These are phyloP conservation scores for Cryptococcus sp. DNA, from an alignment of 1,284 basidiomycete species.

Conservation along the genomic window DNA sequence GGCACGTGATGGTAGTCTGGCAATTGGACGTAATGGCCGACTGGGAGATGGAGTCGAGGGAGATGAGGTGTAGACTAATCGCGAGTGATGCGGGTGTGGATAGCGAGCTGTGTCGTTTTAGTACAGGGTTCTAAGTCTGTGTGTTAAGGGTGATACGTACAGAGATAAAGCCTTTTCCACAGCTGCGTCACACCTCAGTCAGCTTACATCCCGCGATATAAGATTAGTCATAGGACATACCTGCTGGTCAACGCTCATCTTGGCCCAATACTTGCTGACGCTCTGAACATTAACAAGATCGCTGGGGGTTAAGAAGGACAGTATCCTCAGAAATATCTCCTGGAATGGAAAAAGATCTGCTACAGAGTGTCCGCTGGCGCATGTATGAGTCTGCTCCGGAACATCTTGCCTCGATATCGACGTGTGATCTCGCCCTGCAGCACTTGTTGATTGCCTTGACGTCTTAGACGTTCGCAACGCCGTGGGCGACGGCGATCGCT, in stretches of 20 bases:
- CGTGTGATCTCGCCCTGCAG: too few relatives aligned
- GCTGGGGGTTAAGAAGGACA: conserved; percentile 39
- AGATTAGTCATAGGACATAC: conserved; percentile 23
- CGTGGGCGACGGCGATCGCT: conserved; percentile 9
- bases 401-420: neutral
- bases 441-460: neutral
- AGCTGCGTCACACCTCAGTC: conserved; percentile 26
- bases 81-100: conserved; percentile 49
- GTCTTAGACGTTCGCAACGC: neutral
- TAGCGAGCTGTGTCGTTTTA: conserved; percentile 32
- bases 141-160: conserved; percentile 19
- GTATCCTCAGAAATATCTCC: conserved; percentile 51
- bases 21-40: conserved; percentile 35
- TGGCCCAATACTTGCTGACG: conserved; percentile 45
- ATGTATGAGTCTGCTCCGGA: neutral
- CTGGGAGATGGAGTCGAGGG: neutral
- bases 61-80: conserved; percentile 27
- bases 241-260: conserved; percentile 48
- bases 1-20: conserved; percentile 44
- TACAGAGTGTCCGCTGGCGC: conserved; percentile 7
- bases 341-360: conserved; percentile 42
- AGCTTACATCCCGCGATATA: conserved; percentile 1
- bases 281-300: conserved; percentile 45
- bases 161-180: conserved; percentile 48
- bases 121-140: neutral